Evolutionary conservation across 176 grass and related monocot genomes (phyloP).

Genomic region (Carex parvula): DNA sequence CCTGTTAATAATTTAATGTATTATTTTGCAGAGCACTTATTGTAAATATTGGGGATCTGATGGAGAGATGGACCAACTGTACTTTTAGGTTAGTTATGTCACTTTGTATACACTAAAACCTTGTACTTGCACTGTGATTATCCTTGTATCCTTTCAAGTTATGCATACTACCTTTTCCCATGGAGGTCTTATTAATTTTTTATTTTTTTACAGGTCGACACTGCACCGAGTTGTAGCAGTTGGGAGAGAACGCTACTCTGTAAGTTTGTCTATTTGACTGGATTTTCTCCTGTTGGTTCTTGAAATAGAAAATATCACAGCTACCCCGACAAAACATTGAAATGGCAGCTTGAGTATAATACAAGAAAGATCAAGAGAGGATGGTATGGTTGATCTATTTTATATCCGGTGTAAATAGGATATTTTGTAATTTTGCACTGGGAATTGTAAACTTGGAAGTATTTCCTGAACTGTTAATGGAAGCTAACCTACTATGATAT

Average conservation of each 20-base stretch:
- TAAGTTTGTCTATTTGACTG: slow-evolving; percentile 27
- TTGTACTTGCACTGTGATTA: background rate
- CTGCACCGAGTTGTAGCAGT: slow-evolving; percentile 62
- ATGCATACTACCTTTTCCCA: background rate
- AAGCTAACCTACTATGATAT: background rate
- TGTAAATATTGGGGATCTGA: too few relatives aligned
- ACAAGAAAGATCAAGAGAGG: background rate
- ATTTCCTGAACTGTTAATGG: background rate
- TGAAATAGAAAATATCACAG: background rate
- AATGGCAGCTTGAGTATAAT: background rate
- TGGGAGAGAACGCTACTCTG: slow-evolving; percentile 77
- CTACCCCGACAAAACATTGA: background rate
- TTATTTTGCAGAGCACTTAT: too few relatives aligned
- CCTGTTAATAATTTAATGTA: too few relatives aligned
- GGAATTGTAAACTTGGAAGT: background rate
- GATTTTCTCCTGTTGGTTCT: background rate
- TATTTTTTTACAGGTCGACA: slow-evolving; percentile 54
- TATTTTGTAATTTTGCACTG: background rate
- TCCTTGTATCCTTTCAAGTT: background rate
- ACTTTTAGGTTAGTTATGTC: too few relatives aligned
- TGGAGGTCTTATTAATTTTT: background rate
- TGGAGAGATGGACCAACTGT: too few relatives aligned
- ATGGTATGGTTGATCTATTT: background rate
- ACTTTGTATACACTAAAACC: background rate
- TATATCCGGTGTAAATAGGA: background rate